Evolutionary conservation across 2,329 filamentous ascomycete species (phyloP).

Genomic region (Penicillium freii): DNA sequence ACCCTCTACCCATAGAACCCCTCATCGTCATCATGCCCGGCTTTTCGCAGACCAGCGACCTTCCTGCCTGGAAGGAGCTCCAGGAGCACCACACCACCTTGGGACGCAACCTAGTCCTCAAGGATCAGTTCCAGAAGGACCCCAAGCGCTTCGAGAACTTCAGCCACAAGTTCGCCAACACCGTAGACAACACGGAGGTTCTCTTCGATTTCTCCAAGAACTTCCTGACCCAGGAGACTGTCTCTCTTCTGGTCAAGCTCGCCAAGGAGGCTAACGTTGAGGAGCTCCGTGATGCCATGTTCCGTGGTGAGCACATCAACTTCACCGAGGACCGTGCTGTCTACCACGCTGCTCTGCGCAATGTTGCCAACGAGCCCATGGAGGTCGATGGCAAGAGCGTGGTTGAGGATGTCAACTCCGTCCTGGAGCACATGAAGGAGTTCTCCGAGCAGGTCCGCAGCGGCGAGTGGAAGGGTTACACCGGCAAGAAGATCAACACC

Average conservation of each 20-base stretch:
- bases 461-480: conserved; percentile 95
- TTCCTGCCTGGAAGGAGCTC: conserved; percentile 84
- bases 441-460: conserved; percentile 94
- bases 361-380: conserved; percentile 76
- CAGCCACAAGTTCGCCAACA: conserved; percentile 77
- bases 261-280: conserved; percentile 88
- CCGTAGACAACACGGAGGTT: conserved; percentile 76
- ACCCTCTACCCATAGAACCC: conserved; percentile 18
- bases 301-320: conserved; percentile 97
- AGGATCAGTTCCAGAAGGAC: conserved; percentile 88
- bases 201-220: conserved; percentile 99
- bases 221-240: conserved; percentile 89
- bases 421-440: conserved; percentile 96
- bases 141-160: conserved; percentile 87
- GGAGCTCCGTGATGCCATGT: conserved; percentile 95
- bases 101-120: conserved; percentile 86
- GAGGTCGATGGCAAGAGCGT: conserved; percentile 89
- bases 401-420: conserved; percentile 86
- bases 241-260: conserved; percentile 81
- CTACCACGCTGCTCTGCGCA: conserved; percentile 91
- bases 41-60: conserved; percentile 73
- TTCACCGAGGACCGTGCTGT: conserved; percentile 97
- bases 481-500: conserved; percentile 93
- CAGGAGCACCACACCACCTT: conserved; percentile 84
- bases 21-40: conserved; percentile 34